Evolutionary conservation across 345 rosid species (phyloP).

Genomic region (Punica granatum): DNA sequence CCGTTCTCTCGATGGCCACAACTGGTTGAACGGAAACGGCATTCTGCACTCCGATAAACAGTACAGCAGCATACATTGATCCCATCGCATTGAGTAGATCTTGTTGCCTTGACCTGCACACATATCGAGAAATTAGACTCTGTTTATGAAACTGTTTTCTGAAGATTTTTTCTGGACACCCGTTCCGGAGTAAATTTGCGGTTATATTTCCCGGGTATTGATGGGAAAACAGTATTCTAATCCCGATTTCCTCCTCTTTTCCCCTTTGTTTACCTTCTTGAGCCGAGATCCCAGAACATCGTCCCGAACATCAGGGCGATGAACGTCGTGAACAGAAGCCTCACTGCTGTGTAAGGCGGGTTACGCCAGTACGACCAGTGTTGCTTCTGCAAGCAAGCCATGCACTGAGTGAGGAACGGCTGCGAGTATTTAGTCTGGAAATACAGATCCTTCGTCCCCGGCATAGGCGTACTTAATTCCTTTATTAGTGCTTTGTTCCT

Average conservation of each 20-base stretch:
- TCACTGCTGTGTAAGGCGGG: slow-evolving; percentile 40
- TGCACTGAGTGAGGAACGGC: slow-evolving; percentile 34
- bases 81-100: slow-evolving; percentile 60
- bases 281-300: slow-evolving; percentile 58
- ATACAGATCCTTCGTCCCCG: slow-evolving; percentile 35
- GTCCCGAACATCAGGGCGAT: slow-evolving; percentile 60
- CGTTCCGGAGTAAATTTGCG: no score
- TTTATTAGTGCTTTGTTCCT: slow-evolving; percentile 48
- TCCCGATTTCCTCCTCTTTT: not conserved
- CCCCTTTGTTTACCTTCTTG: slow-evolving; percentile 29
- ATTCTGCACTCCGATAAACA: slow-evolving; percentile 56
- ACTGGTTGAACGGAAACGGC: slow-evolving; percentile 46
- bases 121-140: not conserved
- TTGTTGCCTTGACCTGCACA: slow-evolving; percentile 30
- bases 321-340: slow-evolving; percentile 42
- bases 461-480: slow-evolving; percentile 37
- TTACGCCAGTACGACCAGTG: slow-evolving; percentile 61
- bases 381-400: slow-evolving; percentile 67
- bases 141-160: not conserved
- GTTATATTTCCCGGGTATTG: no score
- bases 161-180: no score
- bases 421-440: slow-evolving; percentile 43
- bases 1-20: slow-evolving; percentile 58
- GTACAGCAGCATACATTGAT: slow-evolving; percentile 55
- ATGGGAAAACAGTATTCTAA: no score